phyloP scores from a whole-genome alignment of 2,329 filamentous ascomycete genomes.

The Xenosphaeropsis pyriputrescens region DNA sequence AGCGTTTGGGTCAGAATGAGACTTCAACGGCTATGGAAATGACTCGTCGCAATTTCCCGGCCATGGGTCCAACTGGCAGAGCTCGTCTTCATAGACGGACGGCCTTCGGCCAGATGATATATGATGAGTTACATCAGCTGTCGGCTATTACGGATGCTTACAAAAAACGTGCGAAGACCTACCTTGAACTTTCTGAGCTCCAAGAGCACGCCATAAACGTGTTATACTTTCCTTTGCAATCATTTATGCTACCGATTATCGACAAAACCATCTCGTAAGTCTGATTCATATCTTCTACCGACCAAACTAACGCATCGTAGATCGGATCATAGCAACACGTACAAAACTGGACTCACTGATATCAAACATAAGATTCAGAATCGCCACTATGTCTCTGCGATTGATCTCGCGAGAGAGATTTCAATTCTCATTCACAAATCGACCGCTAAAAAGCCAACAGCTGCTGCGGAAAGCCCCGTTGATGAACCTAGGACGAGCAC shows the following conservation, averaged over 20 bases:
- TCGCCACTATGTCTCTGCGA: conserved; percentile 40
- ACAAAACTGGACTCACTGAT: conserved; percentile 32
- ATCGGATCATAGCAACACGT: conserved; percentile 46
- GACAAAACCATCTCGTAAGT: conserved; percentile 72
- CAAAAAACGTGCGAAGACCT: too few species aligned
- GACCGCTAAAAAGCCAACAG: too few species aligned
- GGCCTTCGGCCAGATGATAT: conserved; percentile 66
- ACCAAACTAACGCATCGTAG: conserved; percentile 30
- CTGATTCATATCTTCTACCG: conserved; percentile 1
- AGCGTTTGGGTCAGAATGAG: conserved; percentile 90
- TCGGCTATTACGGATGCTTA: too few species aligned
- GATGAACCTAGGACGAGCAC: too few species aligned
- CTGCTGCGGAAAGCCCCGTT: too few species aligned
- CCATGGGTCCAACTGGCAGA: conserved; percentile 77
- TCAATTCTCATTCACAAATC: too few species aligned
- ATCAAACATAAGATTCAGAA: conserved; percentile 35
- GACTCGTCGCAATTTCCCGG: conserved; percentile 86
- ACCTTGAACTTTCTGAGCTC: conserved; percentile 62
- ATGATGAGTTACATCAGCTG: too few species aligned
- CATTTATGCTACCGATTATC: conserved; percentile 62
- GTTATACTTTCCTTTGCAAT: conserved; percentile 80
- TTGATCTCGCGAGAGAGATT: conserved; percentile 41
- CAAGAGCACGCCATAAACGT: conserved; percentile 71
- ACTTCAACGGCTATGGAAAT: conserved; percentile 97
- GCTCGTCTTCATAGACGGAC: conserved; percentile 68